These are phyloP conservation scores for Macrolepiota albuminosa DNA, from an alignment of 768 basidiomycete species.

Conservation along the genomic window DNA sequence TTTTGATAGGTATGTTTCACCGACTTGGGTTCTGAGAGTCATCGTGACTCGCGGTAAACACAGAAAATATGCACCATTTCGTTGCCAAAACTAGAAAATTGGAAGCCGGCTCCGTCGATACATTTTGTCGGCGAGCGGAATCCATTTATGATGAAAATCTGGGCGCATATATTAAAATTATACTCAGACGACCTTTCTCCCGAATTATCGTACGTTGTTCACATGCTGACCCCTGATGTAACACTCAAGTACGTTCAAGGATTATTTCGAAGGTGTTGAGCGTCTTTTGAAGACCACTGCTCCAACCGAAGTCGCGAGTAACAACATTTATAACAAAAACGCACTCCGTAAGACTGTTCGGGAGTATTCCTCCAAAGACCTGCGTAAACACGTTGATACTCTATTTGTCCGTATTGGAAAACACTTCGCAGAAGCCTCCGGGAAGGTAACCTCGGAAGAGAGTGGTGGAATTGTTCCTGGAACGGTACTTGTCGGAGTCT, in stretches of 20 bases:
- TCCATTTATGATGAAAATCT: constrained; percentile 88
- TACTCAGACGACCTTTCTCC: constrained; percentile 81
- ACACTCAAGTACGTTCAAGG: constrained; percentile 40
- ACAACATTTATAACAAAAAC: constrained; percentile 68
- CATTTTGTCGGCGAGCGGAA: constrained; percentile 71
- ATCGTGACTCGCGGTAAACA: background rate
- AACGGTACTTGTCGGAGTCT: constrained; percentile 76
- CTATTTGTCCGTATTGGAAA: constrained; percentile 92
- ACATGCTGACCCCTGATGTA: background rate
- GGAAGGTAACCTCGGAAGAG: constrained; percentile 57
- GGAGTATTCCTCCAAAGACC: constrained; percentile 83
- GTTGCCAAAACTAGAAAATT: constrained; percentile 75
- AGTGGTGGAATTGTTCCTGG: constrained; percentile 49
- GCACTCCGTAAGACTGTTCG: constrained; percentile 81
- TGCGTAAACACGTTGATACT: constrained; percentile 83
- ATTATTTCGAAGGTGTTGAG: constrained; percentile 92
- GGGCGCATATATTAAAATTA: constrained; percentile 77
- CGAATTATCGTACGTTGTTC: constrained; percentile 69
- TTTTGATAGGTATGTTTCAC: constrained; percentile 74
- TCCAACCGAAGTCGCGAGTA: constrained; percentile 70
- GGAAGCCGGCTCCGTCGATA: constrained; percentile 55
- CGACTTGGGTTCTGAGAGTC: background rate
- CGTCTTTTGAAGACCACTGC: constrained; percentile 78
- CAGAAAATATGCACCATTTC: constrained; percentile 97
- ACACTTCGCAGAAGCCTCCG: constrained; percentile 85